Conservation (phyloP, 2,329 filamentous ascomycete genomes). For the Ceratocystis eucalypticola region DNA sequence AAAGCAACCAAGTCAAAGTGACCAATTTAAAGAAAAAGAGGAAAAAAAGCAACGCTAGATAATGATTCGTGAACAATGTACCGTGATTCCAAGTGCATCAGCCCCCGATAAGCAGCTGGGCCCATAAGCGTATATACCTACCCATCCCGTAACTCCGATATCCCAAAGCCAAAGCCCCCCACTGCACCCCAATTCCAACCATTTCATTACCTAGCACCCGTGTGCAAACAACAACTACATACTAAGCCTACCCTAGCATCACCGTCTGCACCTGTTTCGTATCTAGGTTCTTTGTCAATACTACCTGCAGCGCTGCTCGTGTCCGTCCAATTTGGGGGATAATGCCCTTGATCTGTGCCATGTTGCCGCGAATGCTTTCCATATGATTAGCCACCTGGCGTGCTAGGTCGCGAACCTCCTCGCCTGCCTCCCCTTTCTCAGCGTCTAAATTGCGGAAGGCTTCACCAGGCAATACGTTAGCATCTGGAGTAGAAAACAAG, state of each 20-base stretch:
- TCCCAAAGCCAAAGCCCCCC: not conserved
- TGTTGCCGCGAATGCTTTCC: constrained; percentile 42
- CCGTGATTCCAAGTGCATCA: not conserved
- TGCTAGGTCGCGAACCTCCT: constrained; percentile 12
- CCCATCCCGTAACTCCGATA: not conserved
- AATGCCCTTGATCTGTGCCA: constrained; percentile 41
- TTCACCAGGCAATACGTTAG: not conserved
- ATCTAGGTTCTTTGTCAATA: constrained; percentile 35
- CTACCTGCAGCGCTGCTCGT: constrained; percentile 36
- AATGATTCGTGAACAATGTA: not conserved
- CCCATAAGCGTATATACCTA: too few relatives aligned
- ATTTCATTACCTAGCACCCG: not conserved
- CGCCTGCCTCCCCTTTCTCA: constrained; percentile 24
- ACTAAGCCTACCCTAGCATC: constrained; percentile 30
- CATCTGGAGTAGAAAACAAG: not conserved
- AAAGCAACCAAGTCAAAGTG: not conserved
- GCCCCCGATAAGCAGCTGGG: not conserved
- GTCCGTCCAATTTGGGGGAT: constrained; percentile 36
- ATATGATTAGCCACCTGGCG: constrained; percentile 40
- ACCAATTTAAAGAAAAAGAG: not conserved
- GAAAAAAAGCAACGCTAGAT: not conserved
- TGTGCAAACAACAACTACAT: not conserved
- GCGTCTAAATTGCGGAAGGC: constrained; percentile 32
- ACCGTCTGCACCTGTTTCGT: constrained; percentile 35
- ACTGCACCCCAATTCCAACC: not conserved